Base-by-base conservation (phyloP, 306 rosid species). In the Glycine tomentella region DNA sequence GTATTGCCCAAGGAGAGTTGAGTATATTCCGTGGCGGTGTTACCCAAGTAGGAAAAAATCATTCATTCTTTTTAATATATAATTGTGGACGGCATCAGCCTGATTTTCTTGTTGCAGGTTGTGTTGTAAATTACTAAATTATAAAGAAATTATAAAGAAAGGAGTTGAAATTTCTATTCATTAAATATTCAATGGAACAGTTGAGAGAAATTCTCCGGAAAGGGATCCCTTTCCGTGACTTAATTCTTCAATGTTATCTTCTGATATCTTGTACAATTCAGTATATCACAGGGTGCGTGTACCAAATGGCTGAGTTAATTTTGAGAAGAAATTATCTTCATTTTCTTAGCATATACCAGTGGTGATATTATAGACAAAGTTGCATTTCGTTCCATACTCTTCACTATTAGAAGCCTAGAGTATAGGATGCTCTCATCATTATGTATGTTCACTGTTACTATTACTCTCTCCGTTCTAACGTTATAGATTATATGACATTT, bases 1-100 rank as follows among this genome's bases (percentile, higher is more conserved):
- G 81, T 91, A 11, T 80, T 95, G 87, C 95, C 95, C 0, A 75
- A 84, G 75, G 87, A 91, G 81, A 85, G 86, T 49, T 90, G 90
- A 92, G 76, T 61, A 31, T 71, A 62, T 67, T 53, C 70, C 3
- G 33, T 11, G 16, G 46, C 46, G 14, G 67, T 65, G 33, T 55
- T 61, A 57, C 48, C 65, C 46, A 49, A 64, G 53, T 56, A 67
- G 62, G 55, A n/a, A 79, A 31, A 13, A 53, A 82, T 65, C 70
- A 53, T 81, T 71, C 84, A 88, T 92, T 89, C 90, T 81, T 87
- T 84, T 66, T 83, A 56, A 63, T 71, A 31, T 31, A 53, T 50
- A 76, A 56, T 70, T 65, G 38, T 40, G 49, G 70, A 79, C 55
- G 48, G 73, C 42, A 80, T 53, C 87, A 82, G 25, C 83, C 89